These are phyloP conservation scores for Trametes coccinea DNA, from an alignment of 768 basidiomycete genomes.

Conservation along the genomic window DNA sequence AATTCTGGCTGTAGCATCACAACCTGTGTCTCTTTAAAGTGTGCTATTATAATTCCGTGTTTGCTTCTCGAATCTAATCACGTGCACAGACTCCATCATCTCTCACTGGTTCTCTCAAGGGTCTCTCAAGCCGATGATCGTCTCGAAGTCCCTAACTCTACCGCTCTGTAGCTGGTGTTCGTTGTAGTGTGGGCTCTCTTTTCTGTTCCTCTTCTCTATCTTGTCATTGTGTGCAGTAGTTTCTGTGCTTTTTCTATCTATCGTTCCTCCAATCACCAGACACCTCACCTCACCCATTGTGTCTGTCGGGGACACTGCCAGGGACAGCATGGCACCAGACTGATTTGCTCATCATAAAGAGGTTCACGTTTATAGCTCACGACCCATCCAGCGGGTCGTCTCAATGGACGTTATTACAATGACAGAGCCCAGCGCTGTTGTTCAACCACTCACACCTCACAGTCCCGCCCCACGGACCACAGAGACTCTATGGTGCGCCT, in stretches of 20 bases:
- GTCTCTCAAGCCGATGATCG: slow-evolving; percentile 5
- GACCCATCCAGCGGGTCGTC: too few relatives aligned
- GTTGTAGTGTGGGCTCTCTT: slow-evolving; percentile 5
- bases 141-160: not conserved
- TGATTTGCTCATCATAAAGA: too few relatives aligned
- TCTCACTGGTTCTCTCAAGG: slow-evolving; percentile 2
- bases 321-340: too few relatives aligned
- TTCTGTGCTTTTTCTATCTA: slow-evolving; percentile 12
- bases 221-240: slow-evolving; percentile 12
- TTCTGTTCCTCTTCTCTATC: not conserved
- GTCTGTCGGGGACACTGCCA: too few relatives aligned
- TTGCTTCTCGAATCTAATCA: slow-evolving; percentile 3
- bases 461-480: too few relatives aligned
- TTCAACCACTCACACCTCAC: too few relatives aligned
- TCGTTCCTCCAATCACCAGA: slow-evolving; percentile 1
- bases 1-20: slow-evolving; percentile 21
- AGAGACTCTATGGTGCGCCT: not conserved
- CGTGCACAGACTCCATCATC: slow-evolving; percentile 9
- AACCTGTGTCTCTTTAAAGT: slow-evolving; percentile 24
- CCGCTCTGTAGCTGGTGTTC: slow-evolving; percentile 3
- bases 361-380: too few relatives aligned
- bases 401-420: too few relatives aligned
- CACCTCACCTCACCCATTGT: too few relatives aligned
- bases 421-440: too few relatives aligned
- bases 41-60: slow-evolving; percentile 22